phyloP scores from a whole-genome alignment of 139 green algal species.

The Picochlorum sp. region DNA sequence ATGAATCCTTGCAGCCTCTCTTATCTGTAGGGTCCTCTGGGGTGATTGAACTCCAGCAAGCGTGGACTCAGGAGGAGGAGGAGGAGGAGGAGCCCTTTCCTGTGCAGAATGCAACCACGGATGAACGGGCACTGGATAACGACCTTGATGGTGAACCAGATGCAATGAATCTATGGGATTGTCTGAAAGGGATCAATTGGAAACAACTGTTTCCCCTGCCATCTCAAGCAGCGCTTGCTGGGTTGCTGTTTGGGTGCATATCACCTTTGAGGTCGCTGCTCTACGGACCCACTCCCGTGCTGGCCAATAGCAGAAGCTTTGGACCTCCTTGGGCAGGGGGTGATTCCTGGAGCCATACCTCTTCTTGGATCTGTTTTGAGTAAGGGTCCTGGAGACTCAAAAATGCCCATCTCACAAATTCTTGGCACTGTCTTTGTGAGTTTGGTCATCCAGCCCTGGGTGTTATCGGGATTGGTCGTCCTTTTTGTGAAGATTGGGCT shows the following conservation, averaged over 20 bases:
- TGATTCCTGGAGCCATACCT: conserved; percentile 50
- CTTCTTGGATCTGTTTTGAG: conserved; percentile 52
- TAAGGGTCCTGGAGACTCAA: conserved; percentile 27
- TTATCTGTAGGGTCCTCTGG: too few species aligned
- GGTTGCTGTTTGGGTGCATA: conserved; percentile 35
- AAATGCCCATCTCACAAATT: conserved; percentile 25
- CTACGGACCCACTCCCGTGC: conserved; percentile 19
- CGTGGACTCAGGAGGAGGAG: too few species aligned
- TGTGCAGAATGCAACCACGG: too few species aligned
- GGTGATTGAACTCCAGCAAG: too few species aligned
- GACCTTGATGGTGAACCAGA: background rate
- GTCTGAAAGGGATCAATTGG: conserved; percentile 16
- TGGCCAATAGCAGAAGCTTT: conserved; percentile 32
- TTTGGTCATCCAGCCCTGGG: conserved; percentile 38
- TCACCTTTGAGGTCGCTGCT: conserved; percentile 23
- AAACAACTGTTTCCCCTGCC: conserved; percentile 15
- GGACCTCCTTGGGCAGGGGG: conserved; percentile 32
- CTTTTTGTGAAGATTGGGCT: conserved; percentile 17
- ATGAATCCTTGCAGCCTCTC: background rate
- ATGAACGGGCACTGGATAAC: too few species aligned
- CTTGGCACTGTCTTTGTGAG: conserved; percentile 22
- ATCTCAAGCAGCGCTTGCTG: conserved; percentile 20
- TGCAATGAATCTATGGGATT: background rate
- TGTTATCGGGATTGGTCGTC: conserved; percentile 30
- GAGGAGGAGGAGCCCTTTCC: too few species aligned